Conservation (phyloP, 768 basidiomycete genomes). For the Neoboletus brunneissimus region DNA sequence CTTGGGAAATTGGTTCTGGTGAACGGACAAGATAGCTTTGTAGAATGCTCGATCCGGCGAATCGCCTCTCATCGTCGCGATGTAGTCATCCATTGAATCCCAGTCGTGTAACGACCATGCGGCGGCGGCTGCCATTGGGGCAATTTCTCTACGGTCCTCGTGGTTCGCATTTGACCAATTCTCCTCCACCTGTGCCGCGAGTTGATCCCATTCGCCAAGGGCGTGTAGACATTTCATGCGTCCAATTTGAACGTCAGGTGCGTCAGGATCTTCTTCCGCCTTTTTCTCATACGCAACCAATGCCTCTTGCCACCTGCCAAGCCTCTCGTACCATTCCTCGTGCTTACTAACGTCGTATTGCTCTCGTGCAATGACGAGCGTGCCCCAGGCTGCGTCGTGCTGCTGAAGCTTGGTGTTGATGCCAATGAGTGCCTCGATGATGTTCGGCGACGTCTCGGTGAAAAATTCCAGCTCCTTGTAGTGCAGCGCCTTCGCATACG, state of each 20-base stretch:
- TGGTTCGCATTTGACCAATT: conserved; percentile 81
- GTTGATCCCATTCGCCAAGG: conserved; percentile 94
- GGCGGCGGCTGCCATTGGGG: conserved; percentile 95
- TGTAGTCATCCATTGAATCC: conserved; percentile 98
- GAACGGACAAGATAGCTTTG: conserved; percentile 91
- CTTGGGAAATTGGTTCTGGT: conserved; percentile 93
- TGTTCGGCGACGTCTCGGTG: conserved; percentile 82
- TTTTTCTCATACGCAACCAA: conserved; percentile 81
- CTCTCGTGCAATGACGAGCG: conserved; percentile 83
- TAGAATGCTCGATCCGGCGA: conserved; percentile 95
- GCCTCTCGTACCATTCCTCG: conserved; percentile 97
- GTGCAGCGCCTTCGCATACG: conserved; percentile 96
- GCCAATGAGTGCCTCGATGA: conserved; percentile 91
- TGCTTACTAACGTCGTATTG: conserved; percentile 90
- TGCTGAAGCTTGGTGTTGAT: conserved; percentile 97
- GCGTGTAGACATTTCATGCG: conserved; percentile 96
- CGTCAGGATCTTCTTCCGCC: conserved; percentile 68
- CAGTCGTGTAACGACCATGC: conserved; percentile 97
- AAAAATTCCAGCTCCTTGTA: conserved; percentile 99
- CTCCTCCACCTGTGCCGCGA: conserved; percentile 82
- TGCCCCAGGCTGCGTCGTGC: conserved; percentile 97
- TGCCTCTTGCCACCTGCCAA: conserved; percentile 96
- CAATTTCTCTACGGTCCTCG: conserved; percentile 87
- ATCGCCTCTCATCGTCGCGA: conserved; percentile 87
- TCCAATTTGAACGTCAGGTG: conserved; percentile 78